Conservation (phyloP, 1,139 yeast genomes). For the Geotrichum carabidarum region DNA sequence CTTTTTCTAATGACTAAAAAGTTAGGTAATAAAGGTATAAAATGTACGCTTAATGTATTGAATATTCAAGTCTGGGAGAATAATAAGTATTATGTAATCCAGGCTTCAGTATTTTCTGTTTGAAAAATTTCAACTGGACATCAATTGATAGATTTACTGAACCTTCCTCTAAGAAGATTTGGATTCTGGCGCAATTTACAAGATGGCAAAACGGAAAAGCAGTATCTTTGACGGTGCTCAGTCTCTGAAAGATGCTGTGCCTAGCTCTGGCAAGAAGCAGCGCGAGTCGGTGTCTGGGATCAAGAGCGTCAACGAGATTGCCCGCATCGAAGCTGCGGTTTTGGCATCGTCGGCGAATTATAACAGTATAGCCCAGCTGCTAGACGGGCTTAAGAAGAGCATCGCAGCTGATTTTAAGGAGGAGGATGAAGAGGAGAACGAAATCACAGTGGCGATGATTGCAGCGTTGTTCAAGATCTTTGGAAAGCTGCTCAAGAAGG, state of each 20-base stretch:
- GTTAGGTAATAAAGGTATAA: not conserved
- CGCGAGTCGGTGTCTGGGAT: slow-evolving; percentile 4
- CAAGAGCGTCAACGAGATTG: slow-evolving; percentile 9
- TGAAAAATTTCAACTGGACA: slow-evolving; percentile 4
- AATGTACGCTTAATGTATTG: not conserved
- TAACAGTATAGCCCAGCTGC: slow-evolving; percentile 49
- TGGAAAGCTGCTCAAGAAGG: slow-evolving; percentile 49
- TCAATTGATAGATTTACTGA: not conserved
- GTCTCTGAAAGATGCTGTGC: not conserved
- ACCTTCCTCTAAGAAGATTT: not conserved
- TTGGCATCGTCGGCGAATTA: slow-evolving; percentile 44
- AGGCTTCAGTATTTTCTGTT: not conserved
- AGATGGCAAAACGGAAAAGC: slow-evolving; percentile 11
- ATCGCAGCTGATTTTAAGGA: not conserved
- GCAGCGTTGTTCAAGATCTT: slow-evolving; percentile 54
- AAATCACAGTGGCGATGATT: slow-evolving; percentile 37
- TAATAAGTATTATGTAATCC: not conserved
- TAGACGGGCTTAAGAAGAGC: slow-evolving; percentile 38
- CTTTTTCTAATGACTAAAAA: not conserved
- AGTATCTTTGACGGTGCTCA: slow-evolving; percentile 2
- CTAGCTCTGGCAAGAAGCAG: slow-evolving; percentile 6
- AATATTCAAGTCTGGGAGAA: slow-evolving; percentile 5
- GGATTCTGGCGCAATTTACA: not conserved
- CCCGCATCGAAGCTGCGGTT: slow-evolving; percentile 26
- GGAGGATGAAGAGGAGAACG: slow-evolving; percentile 30